These are phyloP conservation scores for Talaromyces thailandensis DNA, from an alignment of 495 filamentous ascomycete species.

Conservation along the genomic window DNA sequence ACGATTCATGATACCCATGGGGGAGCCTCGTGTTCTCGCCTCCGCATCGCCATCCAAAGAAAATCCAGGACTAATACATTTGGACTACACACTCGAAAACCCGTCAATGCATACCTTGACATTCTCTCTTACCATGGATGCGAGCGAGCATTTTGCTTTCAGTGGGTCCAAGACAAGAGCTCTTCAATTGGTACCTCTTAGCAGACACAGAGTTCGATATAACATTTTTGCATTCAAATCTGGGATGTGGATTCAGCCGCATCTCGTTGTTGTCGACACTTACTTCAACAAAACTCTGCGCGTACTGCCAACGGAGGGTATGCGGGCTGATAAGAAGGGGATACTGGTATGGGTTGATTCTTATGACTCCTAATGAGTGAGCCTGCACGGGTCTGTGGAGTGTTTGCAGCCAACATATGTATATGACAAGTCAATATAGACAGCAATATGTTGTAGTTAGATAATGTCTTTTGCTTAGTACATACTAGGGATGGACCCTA, in stretches of 20 bases:
- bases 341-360: conserved; percentile 57
- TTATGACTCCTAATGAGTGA: conserved; percentile 21
- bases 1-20: conserved; percentile 65
- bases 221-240: conserved; percentile 48
- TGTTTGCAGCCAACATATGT: neutral
- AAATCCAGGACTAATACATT: conserved; percentile 36
- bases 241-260: conserved; percentile 63
- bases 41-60: conserved; percentile 38
- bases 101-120: conserved; percentile 89
- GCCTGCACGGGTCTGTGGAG: neutral
- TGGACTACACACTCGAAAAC: conserved; percentile 79
- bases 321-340: conserved; percentile 65
- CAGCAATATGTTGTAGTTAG: neutral
- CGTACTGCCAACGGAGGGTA: conserved; percentile 62
- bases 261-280: conserved; percentile 69
- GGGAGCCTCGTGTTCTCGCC: conserved; percentile 82
- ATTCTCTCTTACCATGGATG: conserved; percentile 86
- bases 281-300: conserved; percentile 83
- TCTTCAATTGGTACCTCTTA: conserved; percentile 71
- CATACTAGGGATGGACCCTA: neutral
- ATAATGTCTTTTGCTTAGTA: neutral
- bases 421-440: neutral
- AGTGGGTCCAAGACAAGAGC: conserved; percentile 74
- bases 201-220: conserved; percentile 60
- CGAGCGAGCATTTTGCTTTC: conserved; percentile 87